Conservation (phyloP, 2,329 filamentous ascomycete species). For the Monosporascus sp. region DNA sequence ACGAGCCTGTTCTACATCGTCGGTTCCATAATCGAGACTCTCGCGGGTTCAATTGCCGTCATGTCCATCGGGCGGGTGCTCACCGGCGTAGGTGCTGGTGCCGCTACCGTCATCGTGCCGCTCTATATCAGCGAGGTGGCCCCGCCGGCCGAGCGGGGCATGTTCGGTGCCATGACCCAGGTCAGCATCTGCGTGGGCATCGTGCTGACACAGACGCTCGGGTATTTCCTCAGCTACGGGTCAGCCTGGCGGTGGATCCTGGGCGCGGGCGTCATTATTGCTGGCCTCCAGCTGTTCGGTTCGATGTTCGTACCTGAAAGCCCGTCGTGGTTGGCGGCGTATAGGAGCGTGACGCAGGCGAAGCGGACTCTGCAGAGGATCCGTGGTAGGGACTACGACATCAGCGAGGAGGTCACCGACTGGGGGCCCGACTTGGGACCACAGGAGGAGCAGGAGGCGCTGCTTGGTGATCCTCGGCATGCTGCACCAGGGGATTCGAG, state of each 20-base stretch:
- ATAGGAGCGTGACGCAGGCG: conserved; percentile 55
- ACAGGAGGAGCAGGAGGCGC: conserved; percentile 62
- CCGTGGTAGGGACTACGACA: conserved; percentile 62
- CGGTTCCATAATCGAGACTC: conserved; percentile 71
- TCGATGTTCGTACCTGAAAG: conserved; percentile 81
- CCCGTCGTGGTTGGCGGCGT: conserved; percentile 78
- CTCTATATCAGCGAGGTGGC: conserved; percentile 92
- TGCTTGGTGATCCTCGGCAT: conserved; percentile 44
- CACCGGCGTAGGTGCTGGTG: conserved; percentile 79
- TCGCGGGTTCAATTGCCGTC: conserved; percentile 61
- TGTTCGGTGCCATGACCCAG: conserved; percentile 83
- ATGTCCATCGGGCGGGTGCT: conserved; percentile 73
- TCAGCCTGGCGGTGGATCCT: conserved; percentile 81
- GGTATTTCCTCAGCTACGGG: conserved; percentile 80
- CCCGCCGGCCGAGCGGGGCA: conserved; percentile 66
- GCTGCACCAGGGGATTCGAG: conserved; percentile 5
- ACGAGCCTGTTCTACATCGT: conserved; percentile 71
- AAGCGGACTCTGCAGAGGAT: conserved; percentile 68
- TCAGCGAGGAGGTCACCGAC: conserved; percentile 65
- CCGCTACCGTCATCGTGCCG: conserved; percentile 86
- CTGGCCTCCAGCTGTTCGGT: conserved; percentile 60
- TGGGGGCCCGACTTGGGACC: conserved; percentile 44
- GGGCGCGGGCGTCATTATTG: conserved; percentile 65
- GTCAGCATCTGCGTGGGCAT: conserved; percentile 93
- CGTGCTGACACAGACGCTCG: conserved; percentile 73